Evolutionary conservation across 176 grass and related monocot species (phyloP).

Genomic region (Alopecurus myosuroides): DNA sequence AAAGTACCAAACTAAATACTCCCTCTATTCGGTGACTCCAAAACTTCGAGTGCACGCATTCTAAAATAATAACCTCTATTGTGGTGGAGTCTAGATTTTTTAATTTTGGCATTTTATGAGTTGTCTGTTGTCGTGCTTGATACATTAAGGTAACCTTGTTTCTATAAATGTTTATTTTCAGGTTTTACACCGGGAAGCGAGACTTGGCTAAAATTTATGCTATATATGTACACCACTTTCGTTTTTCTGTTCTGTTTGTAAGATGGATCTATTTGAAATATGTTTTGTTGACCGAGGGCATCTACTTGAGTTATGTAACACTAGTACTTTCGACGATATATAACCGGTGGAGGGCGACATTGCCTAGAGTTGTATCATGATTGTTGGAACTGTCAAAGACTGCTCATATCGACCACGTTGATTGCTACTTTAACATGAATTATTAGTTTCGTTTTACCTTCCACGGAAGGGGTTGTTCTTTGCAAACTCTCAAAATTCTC

Average conservation of each 20-base stretch:
- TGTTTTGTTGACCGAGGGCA: neutral
- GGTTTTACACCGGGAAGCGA: constrained; percentile 64
- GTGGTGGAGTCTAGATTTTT: neutral
- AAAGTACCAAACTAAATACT: neutral
- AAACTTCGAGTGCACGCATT: neutral
- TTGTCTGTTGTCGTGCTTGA: neutral
- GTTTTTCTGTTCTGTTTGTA: neutral
- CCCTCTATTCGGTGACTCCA: neutral
- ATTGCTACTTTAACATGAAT: neutral
- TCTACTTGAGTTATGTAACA: constrained; percentile 28
- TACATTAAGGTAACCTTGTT: neutral
- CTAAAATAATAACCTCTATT: neutral
- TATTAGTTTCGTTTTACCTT: neutral
- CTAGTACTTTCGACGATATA: constrained; percentile 2
- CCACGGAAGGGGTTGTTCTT: neutral
- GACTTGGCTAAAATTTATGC: constrained; percentile 50
- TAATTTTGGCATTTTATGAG: neutral
- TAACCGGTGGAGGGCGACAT: neutral
- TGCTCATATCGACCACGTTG: neutral
- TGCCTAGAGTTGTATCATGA: neutral
- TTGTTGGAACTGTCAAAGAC: neutral
- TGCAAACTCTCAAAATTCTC: neutral
- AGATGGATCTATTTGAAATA: neutral
- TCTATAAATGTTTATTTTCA: constrained; percentile 22
- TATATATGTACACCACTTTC: neutral